Evolutionary conservation across 2,329 filamentous ascomycete species (phyloP).

Genomic region (Bipolaris bicolor): DNA sequence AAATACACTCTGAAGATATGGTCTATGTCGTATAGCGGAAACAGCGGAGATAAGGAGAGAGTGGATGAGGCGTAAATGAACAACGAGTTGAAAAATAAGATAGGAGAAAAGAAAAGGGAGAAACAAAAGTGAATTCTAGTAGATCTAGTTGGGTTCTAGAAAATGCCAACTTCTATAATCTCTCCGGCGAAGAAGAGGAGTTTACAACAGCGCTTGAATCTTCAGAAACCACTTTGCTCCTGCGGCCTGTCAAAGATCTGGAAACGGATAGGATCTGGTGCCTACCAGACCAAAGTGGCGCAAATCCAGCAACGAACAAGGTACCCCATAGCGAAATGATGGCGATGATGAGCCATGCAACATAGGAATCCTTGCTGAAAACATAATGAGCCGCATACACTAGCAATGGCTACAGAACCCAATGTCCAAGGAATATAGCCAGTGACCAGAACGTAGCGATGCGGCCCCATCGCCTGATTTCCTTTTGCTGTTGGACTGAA

Average conservation of each 20-base stretch:
- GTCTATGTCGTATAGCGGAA: not conserved
- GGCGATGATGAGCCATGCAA: conserved; percentile 70
- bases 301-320: conserved; percentile 75
- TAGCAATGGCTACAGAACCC: conserved; percentile 90
- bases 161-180: too few species aligned
- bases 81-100: not conserved
- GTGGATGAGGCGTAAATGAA: not conserved
- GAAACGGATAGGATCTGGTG: conserved; percentile 26
- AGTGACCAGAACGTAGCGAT: conserved; percentile 65
- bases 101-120: not conserved
- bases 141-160: not conserved
- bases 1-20: not conserved
- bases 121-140: not conserved
- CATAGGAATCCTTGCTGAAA: conserved; percentile 82
- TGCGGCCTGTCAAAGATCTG: too few species aligned
- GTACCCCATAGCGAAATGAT: conserved; percentile 82
- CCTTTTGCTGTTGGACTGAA: conserved; percentile 51
- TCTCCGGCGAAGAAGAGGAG: too few species aligned
- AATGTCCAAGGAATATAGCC: conserved; percentile 70
- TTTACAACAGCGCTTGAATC: too few species aligned
- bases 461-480: conserved; percentile 50
- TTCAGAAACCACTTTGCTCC: too few species aligned
- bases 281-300: conserved; percentile 80
- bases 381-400: conserved; percentile 85
- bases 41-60: not conserved